Percentiles rank a stretch among this genome's conserved stretches.
phyloP scores from a whole-genome alignment of 495 filamentous ascomycete genomes.

The Xylaria cubensis region DNA sequence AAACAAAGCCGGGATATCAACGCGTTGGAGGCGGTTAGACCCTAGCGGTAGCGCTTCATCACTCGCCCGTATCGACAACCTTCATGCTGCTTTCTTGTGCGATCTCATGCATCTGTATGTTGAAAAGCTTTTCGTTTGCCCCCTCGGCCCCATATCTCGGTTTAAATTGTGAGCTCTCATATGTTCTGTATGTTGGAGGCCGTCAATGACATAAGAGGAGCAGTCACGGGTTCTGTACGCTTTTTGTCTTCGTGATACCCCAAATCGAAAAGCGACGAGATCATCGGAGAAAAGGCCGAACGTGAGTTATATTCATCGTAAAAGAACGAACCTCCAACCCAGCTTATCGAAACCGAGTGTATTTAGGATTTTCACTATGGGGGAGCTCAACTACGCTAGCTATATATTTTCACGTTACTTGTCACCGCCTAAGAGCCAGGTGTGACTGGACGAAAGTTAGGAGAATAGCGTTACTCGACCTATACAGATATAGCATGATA shows the following conservation, averaged over 20 bases:
- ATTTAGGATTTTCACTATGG: neutral
- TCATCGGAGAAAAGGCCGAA: neutral
- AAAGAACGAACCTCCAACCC: neutral
- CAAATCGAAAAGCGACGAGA: neutral
- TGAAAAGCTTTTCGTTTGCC: neutral
- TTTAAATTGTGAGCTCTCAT: slow-evolving; percentile 20
- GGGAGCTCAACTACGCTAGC: neutral
- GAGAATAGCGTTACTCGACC: neutral
- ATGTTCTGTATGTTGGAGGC: slow-evolving; percentile 14
- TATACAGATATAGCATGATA: neutral
- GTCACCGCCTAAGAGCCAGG: neutral
- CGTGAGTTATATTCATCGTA: neutral
- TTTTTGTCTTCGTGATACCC: neutral
- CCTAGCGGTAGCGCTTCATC: neutral
- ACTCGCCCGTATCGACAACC: slow-evolving; percentile 9
- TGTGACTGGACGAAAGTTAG: neutral
- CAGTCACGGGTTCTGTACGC: neutral
- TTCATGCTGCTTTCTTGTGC: slow-evolving; percentile 20
- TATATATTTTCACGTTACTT: slow-evolving; percentile 7
- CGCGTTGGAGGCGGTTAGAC: neutral
- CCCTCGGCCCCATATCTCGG: neutral
- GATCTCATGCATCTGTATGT: slow-evolving; percentile 19
- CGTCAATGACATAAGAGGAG: neutral
- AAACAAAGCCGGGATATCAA: slow-evolving; percentile 20
- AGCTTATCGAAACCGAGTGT: neutral